Base-by-base conservation (phyloP, 768 basidiomycete genomes). In the Tremella yokohamensis region DNA sequence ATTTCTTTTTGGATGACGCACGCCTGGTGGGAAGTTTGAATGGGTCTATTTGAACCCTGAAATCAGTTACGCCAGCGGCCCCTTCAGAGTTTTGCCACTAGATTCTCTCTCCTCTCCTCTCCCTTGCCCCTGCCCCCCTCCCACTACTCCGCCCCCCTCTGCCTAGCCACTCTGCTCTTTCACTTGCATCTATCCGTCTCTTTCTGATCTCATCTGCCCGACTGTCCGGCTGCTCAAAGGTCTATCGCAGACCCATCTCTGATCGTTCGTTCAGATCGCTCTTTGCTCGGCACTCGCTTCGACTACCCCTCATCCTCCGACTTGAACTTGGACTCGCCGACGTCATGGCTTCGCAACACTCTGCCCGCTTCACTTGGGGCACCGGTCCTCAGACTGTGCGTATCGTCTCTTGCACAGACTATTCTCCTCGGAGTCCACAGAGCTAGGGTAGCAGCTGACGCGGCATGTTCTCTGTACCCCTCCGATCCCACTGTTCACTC, bases 301-400 rank as follows among this genome's bases (percentile, higher is more conserved):
- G 13, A 45, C 39, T 54, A 38, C 9, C 53, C 9, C 40, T n/a
- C 53, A 1, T 3, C 3, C 3, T 54, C 53, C 40, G 8, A 25
- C 8, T 15, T 20, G 4, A 40, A 42, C 8, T 6, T 16, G 6
- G n/a, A 45, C 42, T 45, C 42, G 22, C 42, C 42, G n/a, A 18
- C 42, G 22, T 45, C 42, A 45, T 45, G 42, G 42, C 42, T 45
- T 34, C 29, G 29, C 42, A 45, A 45, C 70, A 65, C 58, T 38
- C 47, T 18, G 66, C 65, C 34, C 62, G 40, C 16, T 72, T 72
- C 62, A 69, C 68, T 22, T 72, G 70, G 70, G 70, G 70, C 18
- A 60, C 64, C 15, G 70, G 70, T 25, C 67, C 70, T 13, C 57
- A 69, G 45, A 63, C 56, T 19, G 70, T 72, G 53, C 52, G 70